These are phyloP conservation scores for Monotropa hypopitys DNA, from an alignment of 179 eudicot genomes.

Conservation along the genomic window DNA sequence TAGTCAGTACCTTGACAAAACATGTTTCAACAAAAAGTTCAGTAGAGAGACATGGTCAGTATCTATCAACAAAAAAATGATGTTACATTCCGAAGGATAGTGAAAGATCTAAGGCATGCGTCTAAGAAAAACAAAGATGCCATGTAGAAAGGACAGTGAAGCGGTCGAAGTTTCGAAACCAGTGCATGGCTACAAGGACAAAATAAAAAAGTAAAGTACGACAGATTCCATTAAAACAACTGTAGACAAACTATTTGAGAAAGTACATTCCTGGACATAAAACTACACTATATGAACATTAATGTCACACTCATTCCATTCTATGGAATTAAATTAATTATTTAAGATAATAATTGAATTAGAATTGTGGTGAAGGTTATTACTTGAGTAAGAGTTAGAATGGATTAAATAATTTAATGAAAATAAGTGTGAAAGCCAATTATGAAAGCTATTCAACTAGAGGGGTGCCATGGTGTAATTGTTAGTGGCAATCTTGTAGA, in stretches of 20 bases:
- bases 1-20: not conserved
- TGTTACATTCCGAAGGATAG: not conserved
- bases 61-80: not conserved
- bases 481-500: too few relatives aligned
- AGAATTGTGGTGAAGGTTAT: too few relatives aligned
- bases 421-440: too few relatives aligned
- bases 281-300: not conserved
- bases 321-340: too few relatives aligned
- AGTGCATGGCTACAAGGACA: not conserved
- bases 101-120: not conserved
- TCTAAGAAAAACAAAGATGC: not conserved
- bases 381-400: too few relatives aligned
- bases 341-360: too few relatives aligned
- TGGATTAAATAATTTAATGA: too few relatives aligned
- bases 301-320: too few relatives aligned
- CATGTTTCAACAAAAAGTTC: not conserved
- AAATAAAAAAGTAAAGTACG: not conserved
- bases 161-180: not conserved
- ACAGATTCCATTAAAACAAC: not conserved
- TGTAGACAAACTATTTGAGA: not conserved
- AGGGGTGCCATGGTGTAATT: too few relatives aligned
- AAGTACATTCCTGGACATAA: not conserved
- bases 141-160: not conserved
- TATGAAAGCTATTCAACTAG: too few relatives aligned
- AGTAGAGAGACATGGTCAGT: not conserved